A percentile compares a stretch with the other conserved stretches of the same genome.
Evolutionary conservation across 1,139 yeast genomes (phyloP).

Genomic region (Meyerozyma carpophila): DNA sequence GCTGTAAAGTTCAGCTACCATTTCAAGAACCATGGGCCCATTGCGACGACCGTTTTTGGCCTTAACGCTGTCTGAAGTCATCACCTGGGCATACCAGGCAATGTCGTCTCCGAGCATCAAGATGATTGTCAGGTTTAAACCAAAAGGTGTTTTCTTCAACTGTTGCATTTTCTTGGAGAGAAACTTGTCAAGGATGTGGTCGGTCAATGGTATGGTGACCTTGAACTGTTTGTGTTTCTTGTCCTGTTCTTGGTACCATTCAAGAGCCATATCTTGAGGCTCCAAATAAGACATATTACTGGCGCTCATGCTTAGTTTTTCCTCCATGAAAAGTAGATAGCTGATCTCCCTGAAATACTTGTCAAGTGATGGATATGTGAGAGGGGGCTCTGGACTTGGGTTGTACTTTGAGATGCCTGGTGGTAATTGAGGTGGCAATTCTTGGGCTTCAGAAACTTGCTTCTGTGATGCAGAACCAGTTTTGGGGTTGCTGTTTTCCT

Average conservation of each 20-base stretch:
- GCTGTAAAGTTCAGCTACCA: slow-evolving; percentile 47
- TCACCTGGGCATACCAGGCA: slow-evolving; percentile 39
- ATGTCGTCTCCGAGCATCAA: slow-evolving; percentile 34
- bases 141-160: slow-evolving; percentile 43
- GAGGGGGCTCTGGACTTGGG: slow-evolving; percentile 33
- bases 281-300: slow-evolving; percentile 36
- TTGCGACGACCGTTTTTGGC: slow-evolving; percentile 10
- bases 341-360: slow-evolving; percentile 58
- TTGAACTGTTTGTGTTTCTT: slow-evolving; percentile 38
- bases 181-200: slow-evolving; percentile 37
- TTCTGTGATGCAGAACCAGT: too few species aligned
- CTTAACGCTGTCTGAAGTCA: slow-evolving; percentile 38
- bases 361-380: slow-evolving; percentile 43
- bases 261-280: slow-evolving; percentile 35
- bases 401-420: slow-evolving; percentile 20
- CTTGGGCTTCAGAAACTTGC: not conserved
- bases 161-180: slow-evolving; percentile 36
- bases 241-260: slow-evolving; percentile 48
- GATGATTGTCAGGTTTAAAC: slow-evolving; percentile 42
- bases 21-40: slow-evolving; percentile 25
- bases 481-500: not conserved
- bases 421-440: slow-evolving; percentile 13
- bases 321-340: slow-evolving; percentile 58
- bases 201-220: slow-evolving; percentile 30
- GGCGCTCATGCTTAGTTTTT: slow-evolving; percentile 39